A percentile compares a stretch with the other conserved stretches of the same genome.
Evolutionary conservation across 2,329 filamentous ascomycete species (phyloP).

Genomic region (Eutypa lata): DNA sequence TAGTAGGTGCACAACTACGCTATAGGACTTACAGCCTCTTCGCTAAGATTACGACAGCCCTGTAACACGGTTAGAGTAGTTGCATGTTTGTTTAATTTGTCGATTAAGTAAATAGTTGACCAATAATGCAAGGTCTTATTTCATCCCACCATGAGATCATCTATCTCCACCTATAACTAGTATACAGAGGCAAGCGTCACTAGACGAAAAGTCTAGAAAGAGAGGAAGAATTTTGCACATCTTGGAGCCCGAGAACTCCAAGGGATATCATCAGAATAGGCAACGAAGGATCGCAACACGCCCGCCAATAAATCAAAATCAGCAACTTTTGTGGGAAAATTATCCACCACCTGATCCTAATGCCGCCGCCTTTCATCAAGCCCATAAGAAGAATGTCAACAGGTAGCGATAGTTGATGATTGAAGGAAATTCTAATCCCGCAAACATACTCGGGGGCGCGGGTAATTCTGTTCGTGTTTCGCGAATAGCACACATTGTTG

Average conservation of each 20-base stretch:
- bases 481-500: too few relatives aligned
- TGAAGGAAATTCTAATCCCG: not conserved
- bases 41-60: not conserved
- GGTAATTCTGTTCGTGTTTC: too few relatives aligned
- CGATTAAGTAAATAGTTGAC: slow-evolving; percentile 15
- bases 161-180: slow-evolving; percentile 22
- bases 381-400: not conserved
- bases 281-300: slow-evolving; percentile 20
- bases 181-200: slow-evolving; percentile 20
- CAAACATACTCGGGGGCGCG: not conserved
- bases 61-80: not conserved
- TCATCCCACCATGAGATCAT: slow-evolving; percentile 24
- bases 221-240: slow-evolving; percentile 8
- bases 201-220: slow-evolving; percentile 12
- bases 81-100: not conserved
- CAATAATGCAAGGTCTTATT: not conserved
- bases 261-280: slow-evolving; percentile 23
- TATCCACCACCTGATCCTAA: slow-evolving; percentile 5
- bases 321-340: slow-evolving; percentile 14
- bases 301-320: not conserved
- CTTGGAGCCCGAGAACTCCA: slow-evolving; percentile 9
- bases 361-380: not conserved
- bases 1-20: too few relatives aligned
- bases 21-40: not conserved
- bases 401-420: slow-evolving; percentile 1